Evolutionary conservation across 441 rosid genomes (phyloP).

Genomic region (Aleurites moluccanus): DNA sequence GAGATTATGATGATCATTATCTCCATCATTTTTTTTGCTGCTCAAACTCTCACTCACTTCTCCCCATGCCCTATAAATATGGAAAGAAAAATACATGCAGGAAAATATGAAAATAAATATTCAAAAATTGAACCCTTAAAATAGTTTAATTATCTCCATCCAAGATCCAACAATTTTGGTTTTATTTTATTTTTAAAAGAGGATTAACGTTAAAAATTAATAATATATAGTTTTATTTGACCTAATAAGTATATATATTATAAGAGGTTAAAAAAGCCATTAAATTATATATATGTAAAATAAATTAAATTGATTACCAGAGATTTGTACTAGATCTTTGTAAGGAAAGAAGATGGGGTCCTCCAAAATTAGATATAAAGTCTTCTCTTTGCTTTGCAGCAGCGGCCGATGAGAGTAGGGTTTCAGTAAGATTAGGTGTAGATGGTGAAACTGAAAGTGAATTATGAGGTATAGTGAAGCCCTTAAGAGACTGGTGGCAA

Average conservation of each 20-base stretch:
- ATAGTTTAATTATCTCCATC: not conserved
- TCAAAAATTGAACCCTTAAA: not conserved
- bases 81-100: conserved; percentile 2
- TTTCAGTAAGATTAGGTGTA: conserved; percentile 44
- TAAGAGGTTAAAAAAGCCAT: not conserved
- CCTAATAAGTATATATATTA: too few species aligned
- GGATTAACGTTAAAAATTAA: not conserved
- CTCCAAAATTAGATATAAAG: conserved; percentile 35
- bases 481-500: conserved; percentile 44
- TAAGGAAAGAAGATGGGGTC: conserved; percentile 46
- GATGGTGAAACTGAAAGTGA: conserved; percentile 20
- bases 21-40: conserved; percentile 39
- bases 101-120: not conserved
- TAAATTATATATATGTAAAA: too few species aligned
- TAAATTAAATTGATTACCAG: conserved; percentile 43
- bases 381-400: conserved; percentile 41
- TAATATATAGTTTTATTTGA: too few species aligned
- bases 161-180: not conserved
- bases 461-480: conserved; percentile 34
- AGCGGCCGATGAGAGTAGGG: conserved; percentile 53
- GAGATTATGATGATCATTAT: conserved; percentile 22
- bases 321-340: conserved; percentile 63
- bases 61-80: conserved; percentile 48
- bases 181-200: not conserved
- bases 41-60: conserved; percentile 34